Evolutionary conservation across 495 filamentous ascomycete genomes (phyloP), one percentile per base, ranked within the genome.

Genomic region (Viridothelium virens): DNA sequence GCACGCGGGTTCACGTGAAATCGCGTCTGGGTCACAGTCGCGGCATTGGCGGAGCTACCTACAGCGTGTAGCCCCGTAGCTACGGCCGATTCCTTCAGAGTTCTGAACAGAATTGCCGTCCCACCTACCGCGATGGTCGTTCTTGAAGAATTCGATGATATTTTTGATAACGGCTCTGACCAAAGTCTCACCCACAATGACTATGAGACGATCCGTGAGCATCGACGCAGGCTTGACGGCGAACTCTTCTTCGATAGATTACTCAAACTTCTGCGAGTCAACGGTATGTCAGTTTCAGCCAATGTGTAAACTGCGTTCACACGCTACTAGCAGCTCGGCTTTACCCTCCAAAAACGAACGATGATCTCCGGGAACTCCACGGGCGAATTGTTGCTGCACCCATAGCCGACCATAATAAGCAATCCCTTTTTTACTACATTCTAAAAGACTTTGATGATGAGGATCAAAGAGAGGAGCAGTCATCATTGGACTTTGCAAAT

Each of bases 361-460:
- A 76, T 59, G 84, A 85, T 65, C 81, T 92, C 38, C 83, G 83
- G 70, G 81, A 80, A 39, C 82, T 92, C 0, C 83, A 91, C 74
- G 74, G 81, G 37, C 81, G 84, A 44, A 87, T 94, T 65, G 81
- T 85, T 66, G 79, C 77, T 53, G 81, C 80, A 31, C 79, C 78
- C 46, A 80, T 85, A 62, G 82, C 87, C 34, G 77, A 85, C 56
- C 86, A 89, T 75, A 85, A 90, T 73, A 90, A 91, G 74, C 84
- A 90, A 70, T 88, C 89, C 11, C 80, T 91, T 56, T 78, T 94
- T 64, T 92, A 87, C 77, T 94, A 94, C 77, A 77, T 94, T 65
- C 82, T 92, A 12, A 87, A 89, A 70, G 89, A 92, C 74, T 82
- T 85, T 47, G 56, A 61, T 10, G 47, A 50, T 74, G 86, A 86